Base-by-base conservation (phyloP, 345 rosid species). In the Trapa bicornis region DNA sequence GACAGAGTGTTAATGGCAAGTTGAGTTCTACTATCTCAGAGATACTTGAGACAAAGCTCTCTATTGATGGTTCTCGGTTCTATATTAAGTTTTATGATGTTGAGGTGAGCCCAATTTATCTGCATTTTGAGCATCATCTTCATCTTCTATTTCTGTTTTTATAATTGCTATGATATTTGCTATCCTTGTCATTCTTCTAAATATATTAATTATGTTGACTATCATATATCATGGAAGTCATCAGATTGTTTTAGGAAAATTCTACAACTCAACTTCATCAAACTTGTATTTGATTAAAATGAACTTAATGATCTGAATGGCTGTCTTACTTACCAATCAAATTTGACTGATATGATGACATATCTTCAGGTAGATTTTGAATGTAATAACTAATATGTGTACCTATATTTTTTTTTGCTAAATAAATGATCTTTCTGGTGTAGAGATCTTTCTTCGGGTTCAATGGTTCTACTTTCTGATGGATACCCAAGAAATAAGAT, bases 11-110 rank as follows among this genome's bases (percentile, higher is more conserved):
- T 6, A 87, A 91, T 68, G 87, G 86, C 54, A 89, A 86, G 73
- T 76, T 94, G 76, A 91, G 99, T 70, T 79, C 87, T 36, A 82
- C 89, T 0, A 72, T 91, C 70, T 85, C 97, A 2, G 97, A 91
- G 64, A 83, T 94, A 74, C 91, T 94, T 52, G 85, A 89, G 65
- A 76, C 83, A 9, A 91, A 94, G 87, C 92, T 91, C 66, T 91
- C 82, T 33, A 83, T 91, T 0, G 89, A 86, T 65, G 79, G 87
- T 80, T 87, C 95, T 41, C 96, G 99, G 58, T 94, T 89, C 72
- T 89, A 87, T 68, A 94, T 94, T 75, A 91, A 91, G 70, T 85
- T 92, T 67, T 86, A 82, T 68, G 96, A 89, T 81, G 88, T 79
- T 45, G 81, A 85, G 77, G 98, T 92, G 67, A 62, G 76, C 70